Conservation (phyloP, 345 rosid genomes). For the Hypericum androsaemum region DNA sequence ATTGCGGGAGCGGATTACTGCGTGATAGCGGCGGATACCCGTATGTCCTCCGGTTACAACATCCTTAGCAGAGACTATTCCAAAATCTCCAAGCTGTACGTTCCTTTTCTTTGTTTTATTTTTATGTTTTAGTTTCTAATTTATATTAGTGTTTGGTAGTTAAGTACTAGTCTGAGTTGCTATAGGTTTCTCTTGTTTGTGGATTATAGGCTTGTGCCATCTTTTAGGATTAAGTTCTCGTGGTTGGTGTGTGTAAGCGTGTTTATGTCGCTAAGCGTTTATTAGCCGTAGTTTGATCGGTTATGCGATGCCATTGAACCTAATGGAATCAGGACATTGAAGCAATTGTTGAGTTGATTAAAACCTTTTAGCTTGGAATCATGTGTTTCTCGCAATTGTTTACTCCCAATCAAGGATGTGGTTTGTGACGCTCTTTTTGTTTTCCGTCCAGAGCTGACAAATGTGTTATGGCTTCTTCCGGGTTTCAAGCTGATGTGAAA, state of each 20-base stretch:
- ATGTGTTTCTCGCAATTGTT: background rate
- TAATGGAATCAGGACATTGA: too few species aligned
- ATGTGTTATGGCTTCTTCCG: slow-evolving; percentile 81
- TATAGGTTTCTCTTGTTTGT: background rate
- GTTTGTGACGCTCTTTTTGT: background rate
- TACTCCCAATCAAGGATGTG: too few species aligned
- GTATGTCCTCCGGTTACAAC: slow-evolving; percentile 91
- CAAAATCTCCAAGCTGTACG: slow-evolving; percentile 70
- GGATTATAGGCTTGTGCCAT: background rate
- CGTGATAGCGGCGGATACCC: slow-evolving; percentile 89
- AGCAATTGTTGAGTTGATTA: background rate
- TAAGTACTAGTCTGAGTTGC: background rate
- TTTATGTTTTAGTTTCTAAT: background rate
- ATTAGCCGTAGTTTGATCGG: too few species aligned
- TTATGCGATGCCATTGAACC: too few species aligned
- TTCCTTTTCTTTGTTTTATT: background rate
- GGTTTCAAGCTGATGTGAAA: slow-evolving; percentile 94
- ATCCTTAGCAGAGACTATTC: slow-evolving; percentile 90
- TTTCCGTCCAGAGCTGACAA: slow-evolving; percentile 61
- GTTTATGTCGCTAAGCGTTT: too few species aligned
- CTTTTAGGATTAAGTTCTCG: too few species aligned
- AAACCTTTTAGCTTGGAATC: background rate
- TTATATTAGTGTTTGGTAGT: background rate
- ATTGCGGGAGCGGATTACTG: slow-evolving; percentile 94
- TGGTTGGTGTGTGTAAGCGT: too few species aligned